A percentile compares a stretch with the other conserved stretches of the same genome.
phyloP scores from a whole-genome alignment of 23 red algal genomes.

The Agarophyton chilense region DNA sequence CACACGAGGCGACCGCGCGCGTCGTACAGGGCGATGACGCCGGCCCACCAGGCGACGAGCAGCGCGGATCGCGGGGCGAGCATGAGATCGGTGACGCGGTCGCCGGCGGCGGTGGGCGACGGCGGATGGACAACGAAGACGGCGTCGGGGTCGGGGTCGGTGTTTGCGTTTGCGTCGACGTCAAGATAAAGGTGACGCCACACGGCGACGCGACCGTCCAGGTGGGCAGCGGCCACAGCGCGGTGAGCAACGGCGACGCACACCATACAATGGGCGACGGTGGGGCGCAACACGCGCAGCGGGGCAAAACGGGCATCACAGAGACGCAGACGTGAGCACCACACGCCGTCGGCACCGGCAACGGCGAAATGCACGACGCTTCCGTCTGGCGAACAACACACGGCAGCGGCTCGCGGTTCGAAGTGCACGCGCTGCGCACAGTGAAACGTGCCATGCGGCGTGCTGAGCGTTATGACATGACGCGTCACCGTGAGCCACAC shows the following conservation, averaged over 20 bases:
- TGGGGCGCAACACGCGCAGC: not conserved
- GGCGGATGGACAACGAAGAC: not conserved
- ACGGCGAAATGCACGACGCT: not conserved
- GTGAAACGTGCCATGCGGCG: not conserved
- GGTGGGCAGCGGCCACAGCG: not conserved
- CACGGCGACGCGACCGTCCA: conserved; percentile 12
- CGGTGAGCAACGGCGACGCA: not conserved
- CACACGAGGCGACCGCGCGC: not conserved
- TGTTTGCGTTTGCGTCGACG: no score
- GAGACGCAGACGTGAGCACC: not conserved
- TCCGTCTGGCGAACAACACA: not conserved
- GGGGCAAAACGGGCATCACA: no score
- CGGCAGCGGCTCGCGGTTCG: not conserved
- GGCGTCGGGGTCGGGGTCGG: not conserved
- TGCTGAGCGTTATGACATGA: no score
- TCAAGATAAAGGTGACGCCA: not conserved
- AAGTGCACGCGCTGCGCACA: not conserved
- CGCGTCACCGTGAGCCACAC: no score
- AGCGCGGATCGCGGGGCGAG: not conserved
- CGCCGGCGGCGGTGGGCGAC: not conserved
- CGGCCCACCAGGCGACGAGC: conserved; percentile 10
- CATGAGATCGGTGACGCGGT: not conserved
- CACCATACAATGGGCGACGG: not conserved
- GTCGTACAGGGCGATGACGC: not conserved
- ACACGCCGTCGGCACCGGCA: conserved; percentile 18